A percentile compares a stretch with the other conserved stretches of the same genome.
These are phyloP conservation scores for Paecilomyces formosus DNA, from an alignment of 2,329 filamentous ascomycete species.

Conservation along the genomic window DNA sequence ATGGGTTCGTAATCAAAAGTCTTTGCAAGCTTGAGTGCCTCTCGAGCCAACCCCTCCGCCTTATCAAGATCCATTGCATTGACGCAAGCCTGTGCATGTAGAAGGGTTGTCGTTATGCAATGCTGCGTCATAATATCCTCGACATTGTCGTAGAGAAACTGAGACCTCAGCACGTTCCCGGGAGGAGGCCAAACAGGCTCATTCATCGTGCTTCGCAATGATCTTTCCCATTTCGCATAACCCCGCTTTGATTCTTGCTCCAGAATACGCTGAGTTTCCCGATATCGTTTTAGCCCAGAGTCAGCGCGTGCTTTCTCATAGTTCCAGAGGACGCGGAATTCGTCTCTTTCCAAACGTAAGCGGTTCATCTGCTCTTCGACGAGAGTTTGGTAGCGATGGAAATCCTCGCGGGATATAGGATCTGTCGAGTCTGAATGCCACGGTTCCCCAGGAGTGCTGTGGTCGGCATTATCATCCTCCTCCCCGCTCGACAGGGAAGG, in stretches of 20 bases:
- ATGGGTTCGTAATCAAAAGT: not conserved
- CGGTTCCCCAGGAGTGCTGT: not conserved
- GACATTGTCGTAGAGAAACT: not conserved
- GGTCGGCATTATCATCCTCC: not conserved
- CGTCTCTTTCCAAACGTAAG: not conserved
- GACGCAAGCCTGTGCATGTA: conserved; percentile 3
- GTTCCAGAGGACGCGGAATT: not conserved
- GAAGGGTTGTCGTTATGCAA: not conserved
- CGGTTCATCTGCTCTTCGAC: not conserved
- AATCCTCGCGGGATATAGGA: not conserved
- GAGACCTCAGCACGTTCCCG: not conserved
- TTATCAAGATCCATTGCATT: not conserved
- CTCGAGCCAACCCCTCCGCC: conserved; percentile 4
- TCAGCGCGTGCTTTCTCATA: not conserved
- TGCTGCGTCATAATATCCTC: conserved; percentile 1
- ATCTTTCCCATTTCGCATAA: not conserved
- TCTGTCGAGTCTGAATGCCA: not conserved
- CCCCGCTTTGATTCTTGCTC: not conserved
- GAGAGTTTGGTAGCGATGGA: not conserved
- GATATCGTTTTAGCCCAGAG: not conserved
- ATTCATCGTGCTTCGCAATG: not conserved
- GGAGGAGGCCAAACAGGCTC: not conserved
- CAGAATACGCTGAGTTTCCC: not conserved
- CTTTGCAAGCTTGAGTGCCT: conserved; percentile 7
- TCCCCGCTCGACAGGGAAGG: not conserved